phyloP scores from a whole-genome alignment of 1,139 yeast genomes.

The Sugiyamaella sp. region DNA sequence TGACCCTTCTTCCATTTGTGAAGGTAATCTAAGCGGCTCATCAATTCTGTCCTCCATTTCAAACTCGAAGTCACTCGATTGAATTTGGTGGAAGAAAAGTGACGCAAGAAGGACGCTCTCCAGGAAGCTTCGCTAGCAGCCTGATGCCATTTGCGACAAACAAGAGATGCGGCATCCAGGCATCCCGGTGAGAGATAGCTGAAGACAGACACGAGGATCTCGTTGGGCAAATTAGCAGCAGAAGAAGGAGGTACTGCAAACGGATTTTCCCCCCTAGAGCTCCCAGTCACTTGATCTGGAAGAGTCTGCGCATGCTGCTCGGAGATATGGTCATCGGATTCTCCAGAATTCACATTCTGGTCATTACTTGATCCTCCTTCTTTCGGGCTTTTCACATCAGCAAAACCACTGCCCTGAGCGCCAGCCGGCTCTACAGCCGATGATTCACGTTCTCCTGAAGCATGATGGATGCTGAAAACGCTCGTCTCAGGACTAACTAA shows the following conservation, averaged over 20 bases:
- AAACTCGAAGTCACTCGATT: constrained; percentile 36
- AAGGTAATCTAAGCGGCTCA: constrained; percentile 36
- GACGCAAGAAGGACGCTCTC: constrained; percentile 38
- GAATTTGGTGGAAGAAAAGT: constrained; percentile 29
- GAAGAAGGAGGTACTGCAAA: constrained; percentile 14
- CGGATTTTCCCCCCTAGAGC: neutral
- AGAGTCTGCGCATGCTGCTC: too few relatives aligned
- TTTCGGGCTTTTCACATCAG: neutral
- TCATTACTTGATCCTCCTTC: neutral
- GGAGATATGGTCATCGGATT: too few relatives aligned
- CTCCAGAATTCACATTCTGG: neutral
- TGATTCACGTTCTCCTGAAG: neutral
- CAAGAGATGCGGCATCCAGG: constrained; percentile 39
- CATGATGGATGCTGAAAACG: neutral
- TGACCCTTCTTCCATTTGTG: constrained; percentile 39
- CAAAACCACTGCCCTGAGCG: neutral
- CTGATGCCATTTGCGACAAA: constrained; percentile 41
- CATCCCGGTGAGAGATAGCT: constrained; percentile 37
- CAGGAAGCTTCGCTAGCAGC: constrained; percentile 41
- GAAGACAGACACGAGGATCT: constrained; percentile 44
- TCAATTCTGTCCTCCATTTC: constrained; percentile 41
- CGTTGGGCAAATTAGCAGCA: constrained; percentile 37
- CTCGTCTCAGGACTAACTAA: neutral
- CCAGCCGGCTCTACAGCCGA: neutral
- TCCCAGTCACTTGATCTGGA: neutral